These are phyloP conservation scores for Botryotinia narcissicola DNA, from an alignment of 2,329 filamentous ascomycete species.

Conservation along the genomic window DNA sequence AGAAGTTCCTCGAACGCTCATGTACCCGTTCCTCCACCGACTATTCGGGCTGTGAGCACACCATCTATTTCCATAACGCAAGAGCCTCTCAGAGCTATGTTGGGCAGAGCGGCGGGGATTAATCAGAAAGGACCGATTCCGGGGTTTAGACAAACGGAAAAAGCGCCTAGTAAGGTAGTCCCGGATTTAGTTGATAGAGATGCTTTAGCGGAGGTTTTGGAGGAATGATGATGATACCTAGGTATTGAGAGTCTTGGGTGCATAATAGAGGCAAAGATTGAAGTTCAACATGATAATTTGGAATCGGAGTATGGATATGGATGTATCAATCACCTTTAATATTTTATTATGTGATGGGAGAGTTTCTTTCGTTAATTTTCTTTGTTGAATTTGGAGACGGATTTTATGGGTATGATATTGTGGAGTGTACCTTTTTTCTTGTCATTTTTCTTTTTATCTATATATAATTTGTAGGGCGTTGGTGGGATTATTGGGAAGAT, in stretches of 20 bases:
- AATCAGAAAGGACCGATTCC: constrained; percentile 75
- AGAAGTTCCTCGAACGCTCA: constrained; percentile 18
- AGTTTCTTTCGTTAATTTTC: not conserved
- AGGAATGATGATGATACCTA: constrained; percentile 18
- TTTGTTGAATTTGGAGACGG: not conserved
- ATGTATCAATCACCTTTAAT: not conserved
- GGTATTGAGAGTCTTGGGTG: not conserved
- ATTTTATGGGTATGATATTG: not conserved
- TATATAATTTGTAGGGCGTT: not conserved
- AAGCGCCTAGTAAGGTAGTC: constrained; percentile 35
- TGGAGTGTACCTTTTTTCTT: not conserved
- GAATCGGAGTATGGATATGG: not conserved
- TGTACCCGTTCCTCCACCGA: not conserved
- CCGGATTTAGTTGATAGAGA: constrained; percentile 35
- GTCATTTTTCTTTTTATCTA: not conserved
- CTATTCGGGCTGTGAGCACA: constrained; percentile 35
- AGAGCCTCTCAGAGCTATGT: constrained; percentile 45
- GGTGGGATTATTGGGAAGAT: not conserved
- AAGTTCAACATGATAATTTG: not conserved
- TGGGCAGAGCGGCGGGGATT: constrained; percentile 64
- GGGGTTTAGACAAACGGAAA: constrained; percentile 56
- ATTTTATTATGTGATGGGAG: not conserved
- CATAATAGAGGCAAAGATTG: too few relatives aligned
- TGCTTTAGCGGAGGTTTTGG: constrained; percentile 34
- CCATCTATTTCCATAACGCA: constrained; percentile 33